Evolutionary conservation across 306 rosid species (phyloP), one percentile per base, ranked within the genome.

Genomic region (Cucumis melo): DNA sequence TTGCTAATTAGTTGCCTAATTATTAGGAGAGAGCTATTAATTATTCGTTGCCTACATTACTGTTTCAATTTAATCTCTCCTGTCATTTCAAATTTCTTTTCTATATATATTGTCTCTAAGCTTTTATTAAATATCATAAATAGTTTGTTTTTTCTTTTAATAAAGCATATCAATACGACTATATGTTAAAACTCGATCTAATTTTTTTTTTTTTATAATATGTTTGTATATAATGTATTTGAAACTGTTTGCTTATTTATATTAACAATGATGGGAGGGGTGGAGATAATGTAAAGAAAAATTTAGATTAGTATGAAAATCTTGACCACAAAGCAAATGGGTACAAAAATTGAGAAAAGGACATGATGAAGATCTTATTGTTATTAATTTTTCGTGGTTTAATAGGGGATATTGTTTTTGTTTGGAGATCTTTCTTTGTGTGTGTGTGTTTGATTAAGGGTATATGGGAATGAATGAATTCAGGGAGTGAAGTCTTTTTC

Each of bases 401-500:
- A 50, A 50, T 50, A 1, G 6, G 17, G 55, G 16, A 32, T 32
- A 32, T 32, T 32, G 36, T 32, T 50, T 3, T 50, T 15, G 7
- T 50, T 50, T 50, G 1, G 36, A 67, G 74, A 68, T 68, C 36
- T 67, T 67, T 39, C 27, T 67, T 41, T 32, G 4, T 67, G 48
- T 68, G 3, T 68, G 3, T 4, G 2, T 8, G 23, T 34, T 38
- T 68, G 38, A 68, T 68, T 6, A 68, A 42, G 27, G 36, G 48
- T 16, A 44, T 68, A n/a, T 44, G 20, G 5, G 17, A 42, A 68
- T 44, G 75, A 68, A 60, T 7, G 16, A 66, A 64, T 21, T 20
- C 56, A 42, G n/a, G 12, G 16, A 71, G 59, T 71, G 59, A 71
- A 23, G 76, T 71, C 76, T 15, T 71, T 71, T 48, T 71, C 76